Evolutionary conservation across 306 rosid genomes (phyloP).

Genomic region (Citrullus colocynthis): DNA sequence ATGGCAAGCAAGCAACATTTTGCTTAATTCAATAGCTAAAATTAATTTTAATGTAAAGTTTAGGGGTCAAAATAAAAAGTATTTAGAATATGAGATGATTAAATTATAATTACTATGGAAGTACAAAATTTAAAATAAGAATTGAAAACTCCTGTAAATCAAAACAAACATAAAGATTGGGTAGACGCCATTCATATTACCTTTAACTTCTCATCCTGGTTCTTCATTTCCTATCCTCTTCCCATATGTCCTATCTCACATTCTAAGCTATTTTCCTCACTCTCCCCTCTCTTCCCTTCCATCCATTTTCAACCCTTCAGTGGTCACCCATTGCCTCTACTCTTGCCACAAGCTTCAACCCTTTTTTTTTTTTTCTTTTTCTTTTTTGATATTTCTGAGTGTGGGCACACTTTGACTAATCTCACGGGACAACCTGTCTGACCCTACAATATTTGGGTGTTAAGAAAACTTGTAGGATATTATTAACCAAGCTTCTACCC

Average conservation of each 20-base stretch:
- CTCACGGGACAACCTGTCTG: too few relatives aligned
- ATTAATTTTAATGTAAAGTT: neutral
- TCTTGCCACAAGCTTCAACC: neutral
- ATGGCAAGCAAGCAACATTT: neutral
- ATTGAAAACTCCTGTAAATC: neutral
- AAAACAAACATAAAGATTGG: neutral
- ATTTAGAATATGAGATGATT: neutral
- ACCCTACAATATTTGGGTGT: too few relatives aligned
- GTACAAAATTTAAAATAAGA: neutral
- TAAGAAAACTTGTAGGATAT: too few relatives aligned
- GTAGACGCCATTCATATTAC: conserved; percentile 18
- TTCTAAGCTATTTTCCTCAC: neutral
- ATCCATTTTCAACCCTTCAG: neutral
- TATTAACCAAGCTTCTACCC: neutral
- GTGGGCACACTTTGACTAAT: too few relatives aligned
- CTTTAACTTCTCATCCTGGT: conserved; percentile 2
- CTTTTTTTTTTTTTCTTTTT: too few relatives aligned
- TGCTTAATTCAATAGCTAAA: neutral
- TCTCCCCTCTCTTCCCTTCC: neutral
- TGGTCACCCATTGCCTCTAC: neutral
- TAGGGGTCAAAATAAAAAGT: neutral
- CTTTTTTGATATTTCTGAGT: too few relatives aligned
- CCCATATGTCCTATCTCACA: conserved; percentile 9
- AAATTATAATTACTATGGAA: neutral
- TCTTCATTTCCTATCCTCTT: conserved; percentile 26